Base-by-base conservation (phyloP, 345 rosid genomes). In the Firmiana major region DNA sequence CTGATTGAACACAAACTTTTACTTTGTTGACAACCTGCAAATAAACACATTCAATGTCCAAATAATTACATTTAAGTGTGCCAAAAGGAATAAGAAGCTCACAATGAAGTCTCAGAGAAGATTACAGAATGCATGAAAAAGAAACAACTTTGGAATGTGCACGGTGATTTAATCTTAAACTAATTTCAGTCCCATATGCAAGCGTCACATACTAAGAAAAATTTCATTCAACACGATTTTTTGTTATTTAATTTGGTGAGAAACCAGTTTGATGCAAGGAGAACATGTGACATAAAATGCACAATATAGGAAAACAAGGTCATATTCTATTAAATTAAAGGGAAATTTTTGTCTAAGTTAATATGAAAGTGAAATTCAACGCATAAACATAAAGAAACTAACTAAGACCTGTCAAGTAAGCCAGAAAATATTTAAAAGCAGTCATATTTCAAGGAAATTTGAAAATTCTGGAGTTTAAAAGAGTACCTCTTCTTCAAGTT, bases 401-500 rank as follows among this genome's bases (percentile, higher is more conserved):
- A 67, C 15, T 4, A 19, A 26, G 16, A 34, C 7, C 22, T 31
- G 28, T n/a, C 46, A 71, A 71, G 11, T 51, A 71, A 7, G 57
- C 55, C 7, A 9, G 10, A 34, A 45, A 17, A 53, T 10, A 31
- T 31, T 17, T 12, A 19, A 73, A 19, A 54, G 34, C 45, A 17
- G 21, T 31, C 63, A 24, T 5, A 51, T 57, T 28, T 45, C 28
- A 36, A 34, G 71, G 72, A 43, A 24, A n/a, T 55, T 21, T 16
- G 0, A 49, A 59, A 55, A 40, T 8, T 51, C 40, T 12, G n/a
- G 22, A 59, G 60, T 28, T 22, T 17, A 10, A 69, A 71, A 62
- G 15, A 68, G 40, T 75, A 90, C 98, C 94, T 94, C 97, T 80
- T 84, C 76, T 82, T 92, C 97, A 46, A 92, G 93, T 75, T 86